Conservation (phyloP, 768 basidiomycete genomes). For the Dacryopinax primogenitus region DNA sequence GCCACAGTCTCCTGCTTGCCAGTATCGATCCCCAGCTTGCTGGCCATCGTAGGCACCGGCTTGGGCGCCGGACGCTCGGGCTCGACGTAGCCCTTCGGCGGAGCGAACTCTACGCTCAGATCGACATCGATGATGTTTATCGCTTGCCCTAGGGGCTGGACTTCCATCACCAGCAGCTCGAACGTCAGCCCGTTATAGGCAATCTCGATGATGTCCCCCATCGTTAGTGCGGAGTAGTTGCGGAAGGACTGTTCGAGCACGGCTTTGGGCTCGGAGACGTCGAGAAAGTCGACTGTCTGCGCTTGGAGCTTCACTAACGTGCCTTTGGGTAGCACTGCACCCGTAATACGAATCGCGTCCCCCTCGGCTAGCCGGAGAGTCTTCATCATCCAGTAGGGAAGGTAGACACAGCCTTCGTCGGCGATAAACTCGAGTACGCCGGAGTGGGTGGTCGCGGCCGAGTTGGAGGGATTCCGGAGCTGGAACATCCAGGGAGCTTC, state of each 20-base stretch:
- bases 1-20: background rate
- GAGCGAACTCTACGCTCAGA: slow-evolving; percentile 91
- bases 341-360: slow-evolving; percentile 86
- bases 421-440: slow-evolving; percentile 99
- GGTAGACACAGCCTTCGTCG: slow-evolving; percentile 85
- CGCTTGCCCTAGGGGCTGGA: slow-evolving; percentile 69
- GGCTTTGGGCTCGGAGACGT: slow-evolving; percentile 94
- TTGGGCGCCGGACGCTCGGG: slow-evolving; percentile 75
- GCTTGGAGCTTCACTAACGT: slow-evolving; percentile 95
- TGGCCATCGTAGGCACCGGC: slow-evolving; percentile 83
- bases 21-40: slow-evolving; percentile 88
- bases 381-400: slow-evolving; percentile 99
- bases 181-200: slow-evolving; percentile 94
- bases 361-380: slow-evolving; percentile 86
- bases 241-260: slow-evolving; percentile 95
- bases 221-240: slow-evolving; percentile 81
- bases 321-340: slow-evolving; percentile 77
- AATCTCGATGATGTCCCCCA: slow-evolving; percentile 96
- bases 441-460: slow-evolving; percentile 77
- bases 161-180: slow-evolving; percentile 91
- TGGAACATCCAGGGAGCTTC: slow-evolving; percentile 94
- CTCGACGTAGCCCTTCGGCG: slow-evolving; percentile 58
- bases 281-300: slow-evolving; percentile 86
- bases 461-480: slow-evolving; percentile 76
- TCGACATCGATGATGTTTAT: slow-evolving; percentile 90